phyloP scores from a whole-genome alignment of 2,329 filamentous ascomycete species.

The Hymenoscyphus salicellus region DNA sequence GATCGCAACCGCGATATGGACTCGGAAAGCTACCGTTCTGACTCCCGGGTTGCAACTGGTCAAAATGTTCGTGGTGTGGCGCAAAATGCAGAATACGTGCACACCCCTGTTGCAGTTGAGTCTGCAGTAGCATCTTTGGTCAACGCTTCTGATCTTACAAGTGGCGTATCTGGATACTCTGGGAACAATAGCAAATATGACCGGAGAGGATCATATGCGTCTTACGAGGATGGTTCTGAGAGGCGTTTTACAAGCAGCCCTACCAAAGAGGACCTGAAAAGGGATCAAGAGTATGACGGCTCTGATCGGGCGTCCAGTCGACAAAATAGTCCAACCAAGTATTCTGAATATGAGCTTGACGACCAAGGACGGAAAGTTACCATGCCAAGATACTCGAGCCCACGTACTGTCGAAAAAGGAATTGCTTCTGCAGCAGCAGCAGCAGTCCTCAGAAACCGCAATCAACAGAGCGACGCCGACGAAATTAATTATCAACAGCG shows the following conservation, averaged over 20 bases:
- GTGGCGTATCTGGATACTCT: conserved; percentile 49
- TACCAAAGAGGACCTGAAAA: conserved; percentile 36
- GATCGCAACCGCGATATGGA: conserved; percentile 48
- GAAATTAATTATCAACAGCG: conserved; percentile 30
- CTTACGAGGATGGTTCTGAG: conserved; percentile 37
- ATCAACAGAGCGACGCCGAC: conserved; percentile 29
- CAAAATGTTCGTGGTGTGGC: conserved; percentile 69
- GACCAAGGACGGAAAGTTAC: conserved; percentile 35
- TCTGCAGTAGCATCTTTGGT: conserved; percentile 85
- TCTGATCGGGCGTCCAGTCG: conserved; percentile 26
- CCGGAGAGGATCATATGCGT: conserved; percentile 34
- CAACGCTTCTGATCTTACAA: conserved; percentile 72
- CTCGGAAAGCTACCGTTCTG: conserved; percentile 56
- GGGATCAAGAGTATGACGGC: conserved; percentile 21
- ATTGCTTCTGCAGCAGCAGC: conserved; percentile 32
- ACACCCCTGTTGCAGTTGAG: conserved; percentile 71
- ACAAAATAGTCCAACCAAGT: conserved; percentile 30
- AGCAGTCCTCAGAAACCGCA: conserved; percentile 29
- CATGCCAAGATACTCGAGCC: conserved; percentile 32
- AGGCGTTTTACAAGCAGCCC: conserved; percentile 41
- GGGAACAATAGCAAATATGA: conserved; percentile 40
- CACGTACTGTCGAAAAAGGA: conserved; percentile 30
- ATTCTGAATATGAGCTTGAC: conserved; percentile 35
- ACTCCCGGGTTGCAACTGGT: conserved; percentile 58
- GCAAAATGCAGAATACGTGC: conserved; percentile 73